Conservation (phyloP, 768 basidiomycete species). For the Rhodotorula toruloides region DNA sequence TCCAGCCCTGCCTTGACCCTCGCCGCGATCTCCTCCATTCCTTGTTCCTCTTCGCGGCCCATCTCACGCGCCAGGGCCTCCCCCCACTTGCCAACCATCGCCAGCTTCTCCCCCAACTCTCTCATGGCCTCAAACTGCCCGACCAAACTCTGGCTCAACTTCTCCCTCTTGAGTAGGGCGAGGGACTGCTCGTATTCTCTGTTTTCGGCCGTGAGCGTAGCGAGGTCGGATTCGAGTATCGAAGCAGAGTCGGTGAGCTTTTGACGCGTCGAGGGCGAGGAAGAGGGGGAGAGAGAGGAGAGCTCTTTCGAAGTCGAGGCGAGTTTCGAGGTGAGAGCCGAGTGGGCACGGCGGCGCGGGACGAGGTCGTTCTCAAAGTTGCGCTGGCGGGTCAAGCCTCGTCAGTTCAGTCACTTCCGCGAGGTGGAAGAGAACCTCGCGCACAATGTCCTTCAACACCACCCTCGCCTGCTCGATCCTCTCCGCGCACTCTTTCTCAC, state of each 20-base stretch:
- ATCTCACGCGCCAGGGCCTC: conserved; percentile 33
- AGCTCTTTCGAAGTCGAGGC: conserved; percentile 5
- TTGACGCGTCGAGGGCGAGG: not conserved
- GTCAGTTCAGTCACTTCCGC: not conserved
- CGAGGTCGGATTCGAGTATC: conserved; percentile 27
- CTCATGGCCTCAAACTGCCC: conserved; percentile 32
- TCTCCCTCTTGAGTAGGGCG: conserved; percentile 31
- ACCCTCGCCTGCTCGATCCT: conserved; percentile 28
- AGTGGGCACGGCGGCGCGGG: conserved; percentile 22
- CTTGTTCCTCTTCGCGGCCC: conserved; percentile 32
- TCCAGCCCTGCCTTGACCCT: conserved; percentile 35
- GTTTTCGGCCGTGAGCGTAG: conserved; percentile 19
- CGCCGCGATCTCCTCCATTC: conserved; percentile 34
- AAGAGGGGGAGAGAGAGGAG: no score
- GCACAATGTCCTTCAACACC: conserved; percentile 40
- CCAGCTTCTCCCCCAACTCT: conserved; percentile 40
- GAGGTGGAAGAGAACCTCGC: not conserved
- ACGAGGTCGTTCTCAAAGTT: conserved; percentile 41
- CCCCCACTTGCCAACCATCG: conserved; percentile 37
- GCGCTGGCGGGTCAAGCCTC: conserved; percentile 10
- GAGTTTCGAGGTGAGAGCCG: conserved; percentile 16
- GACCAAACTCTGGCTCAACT: conserved; percentile 36
- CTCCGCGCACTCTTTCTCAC: conserved; percentile 23
- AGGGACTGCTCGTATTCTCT: conserved; percentile 24
- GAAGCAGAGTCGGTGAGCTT: conserved; percentile 4